Evolutionary conservation across 2,329 filamentous ascomycete species (phyloP).

Genomic region (Pseudogymnoascus sp.): DNA sequence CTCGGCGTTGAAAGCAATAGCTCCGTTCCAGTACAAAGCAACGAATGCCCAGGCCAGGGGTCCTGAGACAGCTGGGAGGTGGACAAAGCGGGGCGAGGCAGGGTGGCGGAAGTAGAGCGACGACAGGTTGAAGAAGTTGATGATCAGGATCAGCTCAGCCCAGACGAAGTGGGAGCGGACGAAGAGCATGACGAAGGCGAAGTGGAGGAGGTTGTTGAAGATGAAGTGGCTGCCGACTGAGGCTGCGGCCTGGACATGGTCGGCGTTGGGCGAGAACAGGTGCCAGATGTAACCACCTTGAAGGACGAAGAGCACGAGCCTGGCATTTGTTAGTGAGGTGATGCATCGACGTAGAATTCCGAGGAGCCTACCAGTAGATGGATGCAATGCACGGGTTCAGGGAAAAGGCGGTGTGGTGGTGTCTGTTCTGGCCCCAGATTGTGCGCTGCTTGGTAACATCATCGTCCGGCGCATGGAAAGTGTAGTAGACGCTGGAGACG

Average conservation of each 20-base stretch:
- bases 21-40: conserved; percentile 82
- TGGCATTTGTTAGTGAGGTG: conserved; percentile 25
- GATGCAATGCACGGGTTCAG: conserved; percentile 55
- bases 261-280: conserved; percentile 60
- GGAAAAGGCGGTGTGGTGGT: conserved; percentile 62
- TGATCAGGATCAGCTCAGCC: conserved; percentile 64
- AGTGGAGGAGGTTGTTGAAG: conserved; percentile 72
- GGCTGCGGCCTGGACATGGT: conserved; percentile 58
- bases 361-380: conserved; percentile 62
- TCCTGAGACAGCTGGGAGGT: conserved; percentile 64
- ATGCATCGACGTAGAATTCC: background rate
- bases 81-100: conserved; percentile 63
- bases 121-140: conserved; percentile 76
- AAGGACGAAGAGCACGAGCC: conserved; percentile 64
- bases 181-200: conserved; percentile 77
- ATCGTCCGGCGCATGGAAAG: conserved; percentile 54
- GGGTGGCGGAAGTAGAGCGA: conserved; percentile 74
- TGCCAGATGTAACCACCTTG: conserved; percentile 69
- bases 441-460: conserved; percentile 48
- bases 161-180: conserved; percentile 65
- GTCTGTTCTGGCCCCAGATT: conserved; percentile 67
- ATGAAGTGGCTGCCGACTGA: conserved; percentile 80
- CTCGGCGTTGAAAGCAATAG: conserved; percentile 65
- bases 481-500: conserved; percentile 66
- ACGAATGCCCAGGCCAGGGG: conserved; percentile 82